Conservation (phyloP, 176 grass and related monocot species). For the Oryza glumipatula region DNA sequence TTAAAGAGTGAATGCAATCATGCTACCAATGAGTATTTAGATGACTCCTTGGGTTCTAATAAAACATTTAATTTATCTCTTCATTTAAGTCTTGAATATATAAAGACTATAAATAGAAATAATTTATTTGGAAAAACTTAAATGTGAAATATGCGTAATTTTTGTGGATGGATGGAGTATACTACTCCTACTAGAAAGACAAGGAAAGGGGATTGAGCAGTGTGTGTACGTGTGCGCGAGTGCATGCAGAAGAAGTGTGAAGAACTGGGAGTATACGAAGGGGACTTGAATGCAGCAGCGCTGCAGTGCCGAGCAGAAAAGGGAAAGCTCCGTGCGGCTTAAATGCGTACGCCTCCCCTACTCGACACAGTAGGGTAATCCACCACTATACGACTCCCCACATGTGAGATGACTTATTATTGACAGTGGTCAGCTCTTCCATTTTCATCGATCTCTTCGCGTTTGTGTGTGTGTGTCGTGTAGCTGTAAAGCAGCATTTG, state of each 20-base stretch:
- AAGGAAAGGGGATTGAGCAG: no score
- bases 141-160: no score
- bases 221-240: neutral
- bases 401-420: neutral
- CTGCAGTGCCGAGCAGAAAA: neutral
- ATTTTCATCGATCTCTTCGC: neutral
- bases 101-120: no score
- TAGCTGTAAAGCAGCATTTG: conserved; percentile 6
- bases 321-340: conserved; percentile 13
- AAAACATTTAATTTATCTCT: no score
- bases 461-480: no score
- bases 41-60: no score
- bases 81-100: no score
- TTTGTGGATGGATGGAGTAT: neutral
- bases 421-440: neutral
- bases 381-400: neutral
- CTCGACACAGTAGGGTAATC: neutral
- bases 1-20: no score
- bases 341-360: conserved; percentile 1
- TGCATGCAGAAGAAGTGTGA: neutral
- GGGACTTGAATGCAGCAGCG: neutral
- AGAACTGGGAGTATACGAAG: neutral
- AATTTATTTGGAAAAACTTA: no score
- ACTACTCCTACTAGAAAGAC: no score
- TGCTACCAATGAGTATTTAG: no score